Evolutionary conservation across 805 yeast genomes (phyloP).

Genomic region (Pichia exigua): DNA sequence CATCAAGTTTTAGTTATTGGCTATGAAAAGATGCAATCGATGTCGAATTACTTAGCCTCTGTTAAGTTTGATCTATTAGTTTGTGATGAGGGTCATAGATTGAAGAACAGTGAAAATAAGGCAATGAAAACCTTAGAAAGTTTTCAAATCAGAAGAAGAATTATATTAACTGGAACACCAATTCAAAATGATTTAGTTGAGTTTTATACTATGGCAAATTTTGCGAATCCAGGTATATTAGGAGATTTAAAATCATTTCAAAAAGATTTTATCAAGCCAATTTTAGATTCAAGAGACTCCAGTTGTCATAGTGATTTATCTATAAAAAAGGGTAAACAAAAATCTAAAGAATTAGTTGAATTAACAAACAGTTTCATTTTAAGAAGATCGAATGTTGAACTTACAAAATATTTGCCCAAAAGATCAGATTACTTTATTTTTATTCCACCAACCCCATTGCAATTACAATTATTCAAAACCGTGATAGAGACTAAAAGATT

Average conservation of each 20-base stretch:
- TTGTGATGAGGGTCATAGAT: constrained; percentile 93
- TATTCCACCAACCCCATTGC: constrained; percentile 65
- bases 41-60: constrained; percentile 40
- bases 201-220: constrained; percentile 72
- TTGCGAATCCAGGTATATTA: constrained; percentile 75
- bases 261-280: constrained; percentile 60
- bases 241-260: constrained; percentile 55
- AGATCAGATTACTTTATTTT: constrained; percentile 71
- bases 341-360: constrained; percentile 54
- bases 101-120: constrained; percentile 70
- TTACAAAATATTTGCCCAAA: constrained; percentile 54
- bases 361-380: constrained; percentile 61
- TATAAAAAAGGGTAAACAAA: constrained; percentile 49
- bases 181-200: constrained; percentile 88
- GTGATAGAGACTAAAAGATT: constrained; percentile 35
- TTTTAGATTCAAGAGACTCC: constrained; percentile 59
- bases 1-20: constrained; percentile 82
- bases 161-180: constrained; percentile 57
- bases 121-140: constrained; percentile 54
- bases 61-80: constrained; percentile 59
- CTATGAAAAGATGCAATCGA: constrained; percentile 67
- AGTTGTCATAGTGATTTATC: constrained; percentile 44
- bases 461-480: constrained; percentile 46
- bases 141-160: constrained; percentile 46
- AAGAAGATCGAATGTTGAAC: constrained; percentile 59